These are phyloP conservation scores for Lachnellula arida DNA, from an alignment of 2,329 filamentous ascomycete genomes.

Conservation along the genomic window DNA sequence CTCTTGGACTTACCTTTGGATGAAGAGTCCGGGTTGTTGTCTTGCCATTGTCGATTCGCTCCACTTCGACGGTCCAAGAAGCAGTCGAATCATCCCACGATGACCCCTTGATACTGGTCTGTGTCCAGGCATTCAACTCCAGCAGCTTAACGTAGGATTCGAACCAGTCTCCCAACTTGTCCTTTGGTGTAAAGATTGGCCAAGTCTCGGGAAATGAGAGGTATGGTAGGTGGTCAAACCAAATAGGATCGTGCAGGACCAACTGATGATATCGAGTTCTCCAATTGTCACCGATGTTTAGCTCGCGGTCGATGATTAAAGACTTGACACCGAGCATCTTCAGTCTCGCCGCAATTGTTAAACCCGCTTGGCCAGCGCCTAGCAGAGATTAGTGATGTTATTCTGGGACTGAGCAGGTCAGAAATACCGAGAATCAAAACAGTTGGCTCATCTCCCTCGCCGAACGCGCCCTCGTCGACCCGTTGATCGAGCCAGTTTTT, in stretches of 20 bases:
- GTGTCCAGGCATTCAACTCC: constrained; percentile 65
- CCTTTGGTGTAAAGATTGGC: constrained; percentile 69
- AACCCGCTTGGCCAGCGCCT: constrained; percentile 58
- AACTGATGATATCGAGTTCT: constrained; percentile 58
- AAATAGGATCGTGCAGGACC: constrained; percentile 62
- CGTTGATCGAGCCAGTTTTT: constrained; percentile 59
- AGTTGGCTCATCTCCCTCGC: constrained; percentile 37
- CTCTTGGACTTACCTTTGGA: constrained; percentile 9
- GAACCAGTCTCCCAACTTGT: constrained; percentile 66
- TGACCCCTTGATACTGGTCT: constrained; percentile 43
- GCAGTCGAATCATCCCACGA: constrained; percentile 41
- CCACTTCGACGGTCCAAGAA: constrained; percentile 51
- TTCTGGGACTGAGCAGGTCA: too few relatives aligned
- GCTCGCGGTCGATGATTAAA: constrained; percentile 53
- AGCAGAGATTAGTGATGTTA: neutral
- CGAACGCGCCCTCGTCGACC: constrained; percentile 42
- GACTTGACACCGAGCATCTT: constrained; percentile 53
- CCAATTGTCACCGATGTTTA: constrained; percentile 60
- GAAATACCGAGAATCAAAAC: constrained; percentile 58
- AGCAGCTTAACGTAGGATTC: constrained; percentile 58
- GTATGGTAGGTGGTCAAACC: constrained; percentile 58
- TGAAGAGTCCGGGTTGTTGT: constrained; percentile 4
- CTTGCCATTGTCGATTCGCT: constrained; percentile 32
- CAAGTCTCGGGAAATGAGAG: constrained; percentile 57
- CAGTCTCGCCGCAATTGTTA: constrained; percentile 53